Evolutionary conservation across 192 early-diverging fungal species (phyloP).

Genomic region (Hyaloraphidium curvatum): DNA sequence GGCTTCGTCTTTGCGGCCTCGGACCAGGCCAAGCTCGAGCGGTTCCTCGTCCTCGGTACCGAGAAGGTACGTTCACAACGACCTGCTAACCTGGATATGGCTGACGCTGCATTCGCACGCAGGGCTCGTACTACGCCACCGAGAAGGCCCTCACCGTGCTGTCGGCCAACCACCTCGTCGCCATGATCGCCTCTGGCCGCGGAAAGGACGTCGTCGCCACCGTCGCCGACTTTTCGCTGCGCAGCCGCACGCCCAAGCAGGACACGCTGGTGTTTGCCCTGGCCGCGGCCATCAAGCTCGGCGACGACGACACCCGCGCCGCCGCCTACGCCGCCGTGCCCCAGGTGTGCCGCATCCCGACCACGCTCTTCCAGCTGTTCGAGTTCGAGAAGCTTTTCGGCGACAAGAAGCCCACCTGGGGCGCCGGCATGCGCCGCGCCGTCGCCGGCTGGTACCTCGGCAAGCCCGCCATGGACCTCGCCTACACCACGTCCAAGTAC

Average conservation of each 20-base stretch:
- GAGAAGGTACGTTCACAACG: too few species aligned
- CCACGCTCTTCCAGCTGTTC: not conserved
- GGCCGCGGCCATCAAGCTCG: not conserved
- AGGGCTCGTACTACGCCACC: not conserved
- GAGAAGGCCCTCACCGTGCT: not conserved
- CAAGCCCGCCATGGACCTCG: conserved; percentile 5
- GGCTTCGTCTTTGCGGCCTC: not conserved
- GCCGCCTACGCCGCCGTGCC: not conserved
- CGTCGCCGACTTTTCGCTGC: not conserved
- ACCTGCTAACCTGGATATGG: too few species aligned
- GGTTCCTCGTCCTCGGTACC: not conserved
- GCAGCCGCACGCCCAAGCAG: conserved; percentile 3
- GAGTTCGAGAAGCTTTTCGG: not conserved
- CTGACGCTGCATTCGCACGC: too few species aligned
- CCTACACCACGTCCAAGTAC: conserved; percentile 11
- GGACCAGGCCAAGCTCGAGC: not conserved
- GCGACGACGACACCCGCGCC: not conserved
- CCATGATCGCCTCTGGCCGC: not conserved
- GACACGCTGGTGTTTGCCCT: conserved; percentile 3
- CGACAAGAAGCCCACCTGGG: not conserved
- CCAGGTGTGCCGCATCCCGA: not conserved
- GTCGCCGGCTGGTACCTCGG: conserved; percentile 9
- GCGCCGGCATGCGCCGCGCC: conserved; percentile 5
- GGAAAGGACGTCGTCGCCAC: not conserved
- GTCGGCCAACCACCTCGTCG: not conserved